phyloP scores from a whole-genome alignment of 768 basidiomycete species.

The Mycena rosella region DNA sequence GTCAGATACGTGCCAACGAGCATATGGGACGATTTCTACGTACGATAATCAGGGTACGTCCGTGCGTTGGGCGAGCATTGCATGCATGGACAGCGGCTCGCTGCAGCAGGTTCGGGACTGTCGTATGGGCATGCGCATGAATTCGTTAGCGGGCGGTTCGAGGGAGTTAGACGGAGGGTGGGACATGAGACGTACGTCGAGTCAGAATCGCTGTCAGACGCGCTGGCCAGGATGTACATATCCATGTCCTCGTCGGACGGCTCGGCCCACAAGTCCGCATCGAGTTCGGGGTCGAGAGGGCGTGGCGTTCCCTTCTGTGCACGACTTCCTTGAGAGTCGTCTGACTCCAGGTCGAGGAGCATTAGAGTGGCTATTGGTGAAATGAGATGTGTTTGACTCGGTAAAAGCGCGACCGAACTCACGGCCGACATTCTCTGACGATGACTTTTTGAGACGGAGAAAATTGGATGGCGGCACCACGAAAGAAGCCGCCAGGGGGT shows the following conservation, averaged over 20 bases:
- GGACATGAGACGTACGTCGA: background rate
- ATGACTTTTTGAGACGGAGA: too few relatives aligned
- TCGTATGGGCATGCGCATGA: too few relatives aligned
- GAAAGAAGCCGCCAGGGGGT: background rate
- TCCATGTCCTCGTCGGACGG: background rate
- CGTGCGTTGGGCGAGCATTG: constrained; percentile 2
- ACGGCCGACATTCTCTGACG: too few relatives aligned
- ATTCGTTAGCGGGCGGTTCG: background rate
- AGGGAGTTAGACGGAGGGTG: background rate
- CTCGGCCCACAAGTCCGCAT: background rate
- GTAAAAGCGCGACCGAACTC: too few relatives aligned
- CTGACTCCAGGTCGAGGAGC: too few relatives aligned
- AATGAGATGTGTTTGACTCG: too few relatives aligned
- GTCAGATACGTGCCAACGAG: too few relatives aligned
- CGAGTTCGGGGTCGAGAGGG: too few relatives aligned
- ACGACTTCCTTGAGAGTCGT: too few relatives aligned
- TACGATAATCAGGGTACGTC: constrained; percentile 6
- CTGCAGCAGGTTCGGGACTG: background rate
- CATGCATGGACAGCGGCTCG: constrained; percentile 24
- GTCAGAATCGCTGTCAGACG: background rate
- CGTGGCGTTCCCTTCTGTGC: too few relatives aligned
- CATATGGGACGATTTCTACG: background rate
- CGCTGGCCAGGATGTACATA: background rate
- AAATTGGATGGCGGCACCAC: too few relatives aligned
- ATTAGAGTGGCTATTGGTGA: too few relatives aligned